Base-by-base conservation (phyloP, 2,329 filamentous ascomycete genomes). In the Fusarium floridanum region DNA sequence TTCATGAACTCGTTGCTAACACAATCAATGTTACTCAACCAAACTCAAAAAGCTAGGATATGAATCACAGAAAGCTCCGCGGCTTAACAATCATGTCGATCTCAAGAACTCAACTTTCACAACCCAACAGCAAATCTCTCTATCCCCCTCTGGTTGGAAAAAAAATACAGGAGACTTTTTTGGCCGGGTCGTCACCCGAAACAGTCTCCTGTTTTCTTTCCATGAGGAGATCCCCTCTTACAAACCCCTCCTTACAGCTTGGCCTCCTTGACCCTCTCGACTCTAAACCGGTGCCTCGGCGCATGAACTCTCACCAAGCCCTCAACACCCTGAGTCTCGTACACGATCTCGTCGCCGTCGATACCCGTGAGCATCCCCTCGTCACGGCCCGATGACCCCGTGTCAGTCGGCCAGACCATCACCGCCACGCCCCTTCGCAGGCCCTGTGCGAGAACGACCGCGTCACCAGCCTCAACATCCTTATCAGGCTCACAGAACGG, bases 381-480 rank as follows among this genome's bases (percentile, higher is more conserved):
- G 77, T 94, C 92, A 73, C 86, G 88, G 78, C 91, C 85, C n/a
- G 80, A 85, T 62, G 83, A 86, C 7, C 91, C 92, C 53, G 88
- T 88, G 79, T 94, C 92, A 3, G 86, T 88, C 6, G 91, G 92
- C 84, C 87, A 90, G 29, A 93, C 81, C 78, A 86, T 83, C 5
- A 94, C 89, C 53, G 80, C 71, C 34, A 88, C 84, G 2, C 91
- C 92, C 69, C 82, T 84, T 61, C 82, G 81, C 70, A 94, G 78
- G 1, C 85, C 85, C 59, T 88, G 81, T 4, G 88, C 82, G 17
- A 73, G 73, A 0, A 82, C 84, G 10, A 85, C 73, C 20, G 82
- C 87, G 79, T 94, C 91, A 6, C 74, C 73, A 14, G 71, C 79
- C 70, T 90, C 87, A 4, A 91, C 84, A 1, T 66, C 75, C 12